These are phyloP conservation scores for Sambucus nigra DNA, from an alignment of 129 eudicot species.

Conservation along the genomic window DNA sequence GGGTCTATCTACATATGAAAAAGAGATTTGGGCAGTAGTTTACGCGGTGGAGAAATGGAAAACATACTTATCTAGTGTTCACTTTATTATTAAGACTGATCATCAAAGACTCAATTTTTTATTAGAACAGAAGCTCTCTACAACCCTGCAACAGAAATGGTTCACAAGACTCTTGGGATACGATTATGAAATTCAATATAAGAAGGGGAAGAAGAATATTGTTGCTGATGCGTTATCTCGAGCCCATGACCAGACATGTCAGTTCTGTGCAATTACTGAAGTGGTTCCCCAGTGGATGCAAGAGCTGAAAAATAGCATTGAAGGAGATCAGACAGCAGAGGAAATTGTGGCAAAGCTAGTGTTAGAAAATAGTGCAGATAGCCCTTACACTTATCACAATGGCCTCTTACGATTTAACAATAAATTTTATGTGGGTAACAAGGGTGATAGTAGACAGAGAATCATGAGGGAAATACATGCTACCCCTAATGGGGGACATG, in stretches of 20 bases:
- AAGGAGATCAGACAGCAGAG: neutral
- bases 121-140: neutral
- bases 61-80: neutral
- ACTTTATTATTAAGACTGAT: neutral
- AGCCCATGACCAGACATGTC: neutral
- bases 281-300: neutral
- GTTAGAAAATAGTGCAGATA: too few species aligned
- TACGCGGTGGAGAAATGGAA: neutral
- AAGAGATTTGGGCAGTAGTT: neutral
- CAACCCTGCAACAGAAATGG: neutral
- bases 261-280: neutral
- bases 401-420: neutral
- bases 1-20: neutral
- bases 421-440: neutral
- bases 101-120: neutral
- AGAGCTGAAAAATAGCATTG: neutral
- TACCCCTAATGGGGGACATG: neutral
- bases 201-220: neutral
- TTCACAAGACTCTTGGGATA: neutral
- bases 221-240: slow-evolving; percentile 1
- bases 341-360: neutral
- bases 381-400: neutral
- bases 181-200: neutral
- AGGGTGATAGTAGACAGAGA: neutral
- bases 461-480: neutral